Conservation (phyloP, 331 rosid genomes). For the Cucumis variabilis region DNA sequence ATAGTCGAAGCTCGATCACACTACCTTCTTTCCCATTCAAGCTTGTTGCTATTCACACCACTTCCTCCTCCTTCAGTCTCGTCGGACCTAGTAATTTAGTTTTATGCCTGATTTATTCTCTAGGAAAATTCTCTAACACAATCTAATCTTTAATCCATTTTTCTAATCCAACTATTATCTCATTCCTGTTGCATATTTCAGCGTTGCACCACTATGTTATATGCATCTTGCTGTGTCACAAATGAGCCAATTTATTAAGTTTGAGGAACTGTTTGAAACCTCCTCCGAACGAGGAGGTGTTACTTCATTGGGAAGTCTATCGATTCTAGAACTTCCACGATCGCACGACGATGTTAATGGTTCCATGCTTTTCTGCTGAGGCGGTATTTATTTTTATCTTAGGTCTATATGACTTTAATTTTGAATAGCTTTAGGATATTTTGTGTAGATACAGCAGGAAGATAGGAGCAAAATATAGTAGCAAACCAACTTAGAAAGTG, state of each 20-base stretch:
- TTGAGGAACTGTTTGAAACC: conserved; percentile 71
- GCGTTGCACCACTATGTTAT: conserved; percentile 91
- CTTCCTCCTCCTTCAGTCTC: no score
- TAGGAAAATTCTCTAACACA: neutral
- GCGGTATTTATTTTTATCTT: conserved; percentile 22
- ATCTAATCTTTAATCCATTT: neutral
- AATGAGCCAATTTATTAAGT: conserved; percentile 76
- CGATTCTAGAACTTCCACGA: conserved; percentile 82
- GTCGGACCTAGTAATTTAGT: conserved; percentile 58
- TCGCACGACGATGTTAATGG: conserved; percentile 54
- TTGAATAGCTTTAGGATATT: neutral
- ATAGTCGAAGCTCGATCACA: no score
- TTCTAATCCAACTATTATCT: conserved; percentile 11
- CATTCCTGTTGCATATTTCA: conserved; percentile 39
- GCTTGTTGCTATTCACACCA: no score
- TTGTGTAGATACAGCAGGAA: conserved; percentile 12
- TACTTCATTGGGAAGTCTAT: conserved; percentile 45
- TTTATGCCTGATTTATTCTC: neutral
- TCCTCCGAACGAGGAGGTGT: conserved; percentile 45
- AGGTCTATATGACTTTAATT: neutral
- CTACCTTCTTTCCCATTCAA: no score
- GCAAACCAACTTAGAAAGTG: conserved; percentile 10
- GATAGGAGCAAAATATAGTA: neutral
- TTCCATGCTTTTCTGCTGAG: conserved; percentile 92
- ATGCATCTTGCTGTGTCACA: conserved; percentile 93